Percentiles rank a stretch among this genome's conserved stretches.
phyloP scores from a whole-genome alignment of 306 rosid genomes.

The Pterocarpus santalinus region DNA sequence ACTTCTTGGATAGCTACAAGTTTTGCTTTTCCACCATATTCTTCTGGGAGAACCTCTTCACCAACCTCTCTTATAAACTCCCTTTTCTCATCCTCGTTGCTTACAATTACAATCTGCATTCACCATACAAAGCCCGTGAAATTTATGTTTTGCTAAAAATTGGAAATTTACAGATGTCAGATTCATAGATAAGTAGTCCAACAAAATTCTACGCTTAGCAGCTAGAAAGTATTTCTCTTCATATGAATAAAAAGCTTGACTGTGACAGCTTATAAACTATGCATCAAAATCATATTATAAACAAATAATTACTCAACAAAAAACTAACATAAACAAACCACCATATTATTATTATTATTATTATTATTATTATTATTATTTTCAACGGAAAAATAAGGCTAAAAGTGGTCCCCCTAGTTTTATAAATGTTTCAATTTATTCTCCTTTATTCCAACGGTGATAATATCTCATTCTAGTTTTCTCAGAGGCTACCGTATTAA shows the following conservation, averaged over 20 bases:
- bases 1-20: slow-evolving; percentile 71
- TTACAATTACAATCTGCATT: slow-evolving; percentile 82
- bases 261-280: neutral
- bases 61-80: slow-evolving; percentile 72
- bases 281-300: neutral
- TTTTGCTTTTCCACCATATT: slow-evolving; percentile 88
- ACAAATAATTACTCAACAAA: neutral
- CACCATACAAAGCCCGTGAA: slow-evolving; percentile 38
- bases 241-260: neutral
- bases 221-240: slow-evolving; percentile 12
- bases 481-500: too few relatives aligned
- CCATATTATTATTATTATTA: neutral
- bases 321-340: slow-evolving; percentile 15
- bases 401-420: neutral
- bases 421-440: neutral
- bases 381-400: neutral
- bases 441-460: neutral
- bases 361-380: neutral
- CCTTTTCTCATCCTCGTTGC: slow-evolving; percentile 68
- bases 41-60: slow-evolving; percentile 80
- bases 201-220: neutral
- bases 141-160: neutral
- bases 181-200: neutral
- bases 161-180: neutral
- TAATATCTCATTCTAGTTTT: neutral